Conservation (phyloP, 1,284 basidiomycete genomes). For the Golubevia pallescens region DNA sequence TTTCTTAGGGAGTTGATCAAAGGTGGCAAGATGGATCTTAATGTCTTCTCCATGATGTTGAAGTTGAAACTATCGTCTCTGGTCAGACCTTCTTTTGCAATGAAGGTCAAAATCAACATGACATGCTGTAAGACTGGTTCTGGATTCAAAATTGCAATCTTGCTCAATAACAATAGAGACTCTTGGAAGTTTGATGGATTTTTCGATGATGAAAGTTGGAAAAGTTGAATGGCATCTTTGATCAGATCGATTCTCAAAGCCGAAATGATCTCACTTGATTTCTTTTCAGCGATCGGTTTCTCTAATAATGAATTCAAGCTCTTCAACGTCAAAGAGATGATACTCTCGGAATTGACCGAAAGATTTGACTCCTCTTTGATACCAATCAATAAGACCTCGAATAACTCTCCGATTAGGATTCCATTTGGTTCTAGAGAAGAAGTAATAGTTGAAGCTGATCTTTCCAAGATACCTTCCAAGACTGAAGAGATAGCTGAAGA, state of each 20-base stretch:
- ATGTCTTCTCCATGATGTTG: slow-evolving; percentile 91
- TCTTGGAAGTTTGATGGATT: slow-evolving; percentile 96
- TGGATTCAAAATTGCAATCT: slow-evolving; percentile 81
- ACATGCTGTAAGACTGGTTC: slow-evolving; percentile 91
- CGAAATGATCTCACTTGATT: slow-evolving; percentile 28
- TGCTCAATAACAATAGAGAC: slow-evolving; percentile 86
- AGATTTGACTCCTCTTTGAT: slow-evolving; percentile 36
- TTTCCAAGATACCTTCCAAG: slow-evolving; percentile 39
- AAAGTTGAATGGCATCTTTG: slow-evolving; percentile 69
- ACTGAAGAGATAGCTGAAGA: slow-evolving; percentile 39
- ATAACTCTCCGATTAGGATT: slow-evolving; percentile 48
- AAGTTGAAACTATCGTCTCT: slow-evolving; percentile 95
- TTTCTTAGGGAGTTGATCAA: slow-evolving; percentile 79
- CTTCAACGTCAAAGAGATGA: slow-evolving; percentile 55
- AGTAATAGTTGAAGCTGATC: no score
- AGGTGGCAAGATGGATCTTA: slow-evolving; percentile 90
- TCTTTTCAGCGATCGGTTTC: neutral
- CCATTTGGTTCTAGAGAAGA: slow-evolving; percentile 22
- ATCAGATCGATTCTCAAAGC: slow-evolving; percentile 48
- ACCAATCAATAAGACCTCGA: slow-evolving; percentile 45
- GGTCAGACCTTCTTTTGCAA: slow-evolving; percentile 95
- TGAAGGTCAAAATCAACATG: slow-evolving; percentile 99
- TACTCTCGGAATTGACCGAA: slow-evolving; percentile 43
- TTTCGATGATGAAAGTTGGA: no score
- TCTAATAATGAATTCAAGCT: slow-evolving; percentile 40